These are phyloP conservation scores for Meripilus lineatus DNA, from an alignment of 1,284 basidiomycete species.

Conservation along the genomic window DNA sequence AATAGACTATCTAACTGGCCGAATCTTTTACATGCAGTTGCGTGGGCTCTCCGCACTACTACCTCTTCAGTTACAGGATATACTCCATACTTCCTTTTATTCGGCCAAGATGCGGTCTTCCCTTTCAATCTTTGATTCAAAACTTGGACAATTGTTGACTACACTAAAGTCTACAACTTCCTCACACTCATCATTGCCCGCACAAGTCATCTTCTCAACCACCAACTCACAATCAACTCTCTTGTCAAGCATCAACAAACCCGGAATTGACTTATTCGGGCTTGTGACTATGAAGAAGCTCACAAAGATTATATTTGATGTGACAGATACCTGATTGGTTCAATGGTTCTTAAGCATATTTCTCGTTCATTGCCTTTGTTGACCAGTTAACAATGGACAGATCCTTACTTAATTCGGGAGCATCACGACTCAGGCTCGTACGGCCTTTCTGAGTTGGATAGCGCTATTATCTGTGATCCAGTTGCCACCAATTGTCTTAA, in stretches of 20 bases:
- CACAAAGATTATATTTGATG: neutral
- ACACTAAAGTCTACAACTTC: slow-evolving; percentile 19
- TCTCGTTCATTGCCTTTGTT: slow-evolving; percentile 25
- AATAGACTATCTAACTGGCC: slow-evolving; percentile 20
- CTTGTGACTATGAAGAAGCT: neutral
- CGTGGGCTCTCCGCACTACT: slow-evolving; percentile 22
- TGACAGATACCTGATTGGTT: slow-evolving; percentile 11
- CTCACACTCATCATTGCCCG: too few species aligned
- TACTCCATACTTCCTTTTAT: slow-evolving; percentile 30
- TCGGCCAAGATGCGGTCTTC: slow-evolving; percentile 28
- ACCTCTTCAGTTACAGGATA: slow-evolving; percentile 24
- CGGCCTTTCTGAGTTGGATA: neutral
- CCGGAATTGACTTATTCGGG: too few species aligned
- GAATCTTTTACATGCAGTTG: slow-evolving; percentile 10
- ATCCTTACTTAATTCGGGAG: slow-evolving; percentile 25
- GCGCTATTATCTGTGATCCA: neutral
- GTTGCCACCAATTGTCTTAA: neutral
- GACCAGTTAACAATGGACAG: slow-evolving; percentile 23
- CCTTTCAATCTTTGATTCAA: slow-evolving; percentile 27
- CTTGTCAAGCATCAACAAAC: slow-evolving; percentile 11
- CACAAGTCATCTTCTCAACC: slow-evolving; percentile 21
- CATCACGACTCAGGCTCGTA: neutral
- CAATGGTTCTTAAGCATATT: slow-evolving; percentile 26
- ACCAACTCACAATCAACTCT: slow-evolving; percentile 20
- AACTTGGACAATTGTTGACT: slow-evolving; percentile 28